Percentiles rank a stretch among this genome's conserved stretches.
These are phyloP conservation scores for Leccinum imitatum DNA, from an alignment of 768 basidiomycete species.

Conservation along the genomic window DNA sequence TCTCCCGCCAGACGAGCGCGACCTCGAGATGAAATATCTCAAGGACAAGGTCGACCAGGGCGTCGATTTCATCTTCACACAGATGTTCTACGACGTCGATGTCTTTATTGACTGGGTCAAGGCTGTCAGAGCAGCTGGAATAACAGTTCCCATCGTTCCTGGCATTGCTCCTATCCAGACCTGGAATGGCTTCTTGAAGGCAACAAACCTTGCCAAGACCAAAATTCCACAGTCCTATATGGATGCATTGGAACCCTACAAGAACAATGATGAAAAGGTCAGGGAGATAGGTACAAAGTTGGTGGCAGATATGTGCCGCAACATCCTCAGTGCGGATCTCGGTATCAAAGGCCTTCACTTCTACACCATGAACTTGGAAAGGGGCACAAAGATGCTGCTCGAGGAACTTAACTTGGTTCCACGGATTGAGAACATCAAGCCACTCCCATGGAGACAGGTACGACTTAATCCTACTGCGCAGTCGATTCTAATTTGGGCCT, in stretches of 20 bases:
- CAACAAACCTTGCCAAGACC: slow-evolving; percentile 76
- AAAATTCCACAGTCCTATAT: slow-evolving; percentile 73
- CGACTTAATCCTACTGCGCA: slow-evolving; percentile 16
- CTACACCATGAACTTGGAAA: slow-evolving; percentile 97
- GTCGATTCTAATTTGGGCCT: slow-evolving; percentile 7
- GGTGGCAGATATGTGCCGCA: slow-evolving; percentile 91
- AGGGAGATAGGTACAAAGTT: slow-evolving; percentile 90
- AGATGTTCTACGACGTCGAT: slow-evolving; percentile 96
- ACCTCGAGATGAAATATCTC: slow-evolving; percentile 77
- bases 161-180: slow-evolving; percentile 96
- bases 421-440: slow-evolving; percentile 86
- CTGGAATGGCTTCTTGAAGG: slow-evolving; percentile 90
- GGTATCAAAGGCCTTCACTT: slow-evolving; percentile 91
- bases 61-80: slow-evolving; percentile 92
- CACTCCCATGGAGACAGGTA: slow-evolving; percentile 96
- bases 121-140: slow-evolving; percentile 77
- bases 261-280: slow-evolving; percentile 92
- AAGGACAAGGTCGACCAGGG: slow-evolving; percentile 93
- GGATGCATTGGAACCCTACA: slow-evolving; percentile 79
- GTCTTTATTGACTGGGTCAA: slow-evolving; percentile 92
- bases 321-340: slow-evolving; percentile 74
- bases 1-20: slow-evolving; percentile 70
- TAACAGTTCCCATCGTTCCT: slow-evolving; percentile 86
- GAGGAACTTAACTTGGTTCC: slow-evolving; percentile 90
- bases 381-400: slow-evolving; percentile 91